phyloP scores from a whole-genome alignment of 192 early-diverging fungal species.

The Kappamyces sp. region DNA sequence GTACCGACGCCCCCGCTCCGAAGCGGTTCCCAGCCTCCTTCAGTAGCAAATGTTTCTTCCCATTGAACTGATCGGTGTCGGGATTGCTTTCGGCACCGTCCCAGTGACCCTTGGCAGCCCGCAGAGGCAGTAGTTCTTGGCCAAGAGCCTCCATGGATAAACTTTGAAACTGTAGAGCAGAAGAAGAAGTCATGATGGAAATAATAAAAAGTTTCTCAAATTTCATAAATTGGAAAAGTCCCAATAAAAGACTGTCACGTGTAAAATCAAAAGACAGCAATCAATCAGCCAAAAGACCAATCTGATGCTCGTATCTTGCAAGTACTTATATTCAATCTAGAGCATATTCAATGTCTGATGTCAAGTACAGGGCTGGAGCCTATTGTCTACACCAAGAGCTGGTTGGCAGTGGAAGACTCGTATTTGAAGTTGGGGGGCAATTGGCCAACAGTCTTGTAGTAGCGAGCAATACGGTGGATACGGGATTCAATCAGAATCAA shows the following conservation, averaged over 20 bases:
- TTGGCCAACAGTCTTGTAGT: slow-evolving; percentile 97
- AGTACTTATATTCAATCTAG: too few relatives aligned
- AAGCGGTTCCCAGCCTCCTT: slow-evolving; percentile 6
- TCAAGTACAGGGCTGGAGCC: slow-evolving; percentile 17
- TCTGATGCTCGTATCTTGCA: too few relatives aligned
- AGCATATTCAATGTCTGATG: too few relatives aligned
- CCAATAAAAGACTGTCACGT: too few relatives aligned
- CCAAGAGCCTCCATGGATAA: too few relatives aligned
- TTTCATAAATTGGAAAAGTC: too few relatives aligned
- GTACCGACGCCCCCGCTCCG: background rate
- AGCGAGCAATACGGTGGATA: slow-evolving; percentile 96
- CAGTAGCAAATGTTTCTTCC: slow-evolving; percentile 1
- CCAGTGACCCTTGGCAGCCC: slow-evolving; percentile 7
- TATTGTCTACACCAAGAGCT: slow-evolving; percentile 20
- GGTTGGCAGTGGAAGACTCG: slow-evolving; percentile 60
- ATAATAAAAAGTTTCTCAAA: too few relatives aligned
- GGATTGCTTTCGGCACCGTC: slow-evolving; percentile 6
- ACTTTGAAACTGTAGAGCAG: too few relatives aligned
- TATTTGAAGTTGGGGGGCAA: slow-evolving; percentile 98
- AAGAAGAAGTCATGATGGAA: too few relatives aligned
- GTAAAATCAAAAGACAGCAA: too few relatives aligned
- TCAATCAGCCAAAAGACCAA: too few relatives aligned
- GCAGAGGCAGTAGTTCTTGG: slow-evolving; percentile 3
- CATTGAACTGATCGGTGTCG: slow-evolving; percentile 5
- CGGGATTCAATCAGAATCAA: slow-evolving; percentile 96